Evolutionary conservation across 169 alveolate species (phyloP), one percentile per base, ranked within the genome.

Genomic region (Condylostoma magnum): DNA sequence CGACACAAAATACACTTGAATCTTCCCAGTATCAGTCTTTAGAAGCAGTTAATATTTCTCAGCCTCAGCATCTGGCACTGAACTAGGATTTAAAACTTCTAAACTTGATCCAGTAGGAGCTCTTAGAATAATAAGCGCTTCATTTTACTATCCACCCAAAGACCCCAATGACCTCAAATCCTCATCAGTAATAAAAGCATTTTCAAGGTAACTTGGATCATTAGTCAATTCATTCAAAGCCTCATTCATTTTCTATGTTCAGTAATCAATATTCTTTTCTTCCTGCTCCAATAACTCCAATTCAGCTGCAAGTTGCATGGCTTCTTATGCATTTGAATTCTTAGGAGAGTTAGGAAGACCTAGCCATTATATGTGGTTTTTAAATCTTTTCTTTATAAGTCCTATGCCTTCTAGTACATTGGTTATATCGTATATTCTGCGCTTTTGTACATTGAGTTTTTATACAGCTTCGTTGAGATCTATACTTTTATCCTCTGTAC

Each of bases 351-450:
- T n/a, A n/a, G 57, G 8, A 50, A n/a, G 57, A 41, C 48, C 48
- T 10, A 41, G 8, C 15, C 48, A 41, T 15, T 41, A 41, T 8
- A 41, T 41, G 8, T 41, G 48, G 48, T 41, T 41, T 15, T 41
- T 41, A 15, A 10, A 15, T 75, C 54, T 54, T 22, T 74, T 74
- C 36, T 74, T 74, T n/a, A 74, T 71, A 18, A 74, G 68, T 12
- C 85, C 85, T 52, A 78, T 83, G 27, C 96, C 96, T 50, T 91
- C 94, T 22, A 91, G 68, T 22, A 91, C 96, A 63, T 91, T 91
- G 2, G 96, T 91, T 36, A 91, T 91, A 55, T 91, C 96, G 72
- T 91, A 91, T 28, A 91, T 88, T 48, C 96, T 77, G 36, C 96
- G 70, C 56, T 90, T 91, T 56, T 84, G 76, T 1, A 91, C 96